Evolutionary conservation across 352 stramenopile genomes (phyloP).

Genomic region (Phytophthora litchii): DNA sequence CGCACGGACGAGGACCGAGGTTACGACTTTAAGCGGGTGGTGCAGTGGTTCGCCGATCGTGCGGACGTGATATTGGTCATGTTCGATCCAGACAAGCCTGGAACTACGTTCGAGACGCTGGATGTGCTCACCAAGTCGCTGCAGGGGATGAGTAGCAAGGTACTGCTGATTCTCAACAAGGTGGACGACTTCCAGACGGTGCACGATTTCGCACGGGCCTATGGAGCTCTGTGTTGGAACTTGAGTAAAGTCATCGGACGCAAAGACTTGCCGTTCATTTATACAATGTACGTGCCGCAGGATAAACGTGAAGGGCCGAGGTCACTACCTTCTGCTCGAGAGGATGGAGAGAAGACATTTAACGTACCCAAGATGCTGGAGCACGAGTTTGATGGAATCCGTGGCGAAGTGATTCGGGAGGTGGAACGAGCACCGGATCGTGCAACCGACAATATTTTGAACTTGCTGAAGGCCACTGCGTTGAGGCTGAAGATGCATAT

Average conservation of each 20-base stretch:
- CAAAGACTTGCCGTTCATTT: conserved; percentile 90
- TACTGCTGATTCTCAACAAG: conserved; percentile 90
- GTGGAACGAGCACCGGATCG: conserved; percentile 81
- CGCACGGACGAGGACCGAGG: conserved; percentile 77
- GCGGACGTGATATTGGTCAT: conserved; percentile 90
- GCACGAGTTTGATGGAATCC: conserved; percentile 86
- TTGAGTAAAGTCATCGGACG: conserved; percentile 87
- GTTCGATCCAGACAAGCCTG: conserved; percentile 90
- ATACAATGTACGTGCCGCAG: conserved; percentile 88
- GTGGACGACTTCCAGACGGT: conserved; percentile 89
- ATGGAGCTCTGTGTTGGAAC: conserved; percentile 89
- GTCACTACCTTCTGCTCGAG: conserved; percentile 14
- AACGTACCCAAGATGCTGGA: conserved; percentile 80
- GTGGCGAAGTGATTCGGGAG: conserved; percentile 84
- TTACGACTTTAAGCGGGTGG: conserved; percentile 88
- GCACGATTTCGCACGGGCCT: conserved; percentile 86
- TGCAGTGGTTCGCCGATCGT: conserved; percentile 87
- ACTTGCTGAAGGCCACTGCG: conserved; percentile 79
- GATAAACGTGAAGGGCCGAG: conserved; percentile 45
- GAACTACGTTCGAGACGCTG: conserved; percentile 89
- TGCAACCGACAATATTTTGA: conserved; percentile 85
- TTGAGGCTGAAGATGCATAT: conserved; percentile 87
- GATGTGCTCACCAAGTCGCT: conserved; percentile 85
- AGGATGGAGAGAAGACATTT: conserved; percentile 21
- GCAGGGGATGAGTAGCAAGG: conserved; percentile 76